Evolutionary conservation across 176 grass and related monocot species (phyloP).

Genomic region (Saccharum spontaneum): DNA sequence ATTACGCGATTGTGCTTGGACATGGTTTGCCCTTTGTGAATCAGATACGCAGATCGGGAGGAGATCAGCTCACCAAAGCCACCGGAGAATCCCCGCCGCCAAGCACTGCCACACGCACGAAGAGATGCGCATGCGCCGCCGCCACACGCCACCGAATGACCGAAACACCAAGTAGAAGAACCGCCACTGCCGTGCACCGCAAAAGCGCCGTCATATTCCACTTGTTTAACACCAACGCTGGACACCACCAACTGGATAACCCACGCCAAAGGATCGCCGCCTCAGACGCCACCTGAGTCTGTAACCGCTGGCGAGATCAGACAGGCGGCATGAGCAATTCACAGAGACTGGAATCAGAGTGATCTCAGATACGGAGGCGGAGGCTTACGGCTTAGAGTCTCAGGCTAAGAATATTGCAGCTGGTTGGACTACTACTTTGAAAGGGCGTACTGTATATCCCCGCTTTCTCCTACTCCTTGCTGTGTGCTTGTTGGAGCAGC

Average conservation of each 20-base stretch:
- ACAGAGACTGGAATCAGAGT: background rate
- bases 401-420: background rate
- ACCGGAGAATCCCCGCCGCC: background rate
- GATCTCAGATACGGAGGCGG: background rate
- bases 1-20: too few species aligned
- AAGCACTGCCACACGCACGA: background rate
- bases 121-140: too few species aligned
- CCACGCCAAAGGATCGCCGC: background rate
- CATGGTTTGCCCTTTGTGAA: background rate
- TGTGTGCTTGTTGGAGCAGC: background rate
- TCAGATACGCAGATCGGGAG: background rate
- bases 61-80: background rate
- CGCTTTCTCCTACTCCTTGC: too few species aligned
- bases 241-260: background rate
- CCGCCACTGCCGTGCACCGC: background rate
- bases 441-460: too few species aligned
- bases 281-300: background rate
- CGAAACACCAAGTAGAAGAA: background rate
- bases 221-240: background rate
- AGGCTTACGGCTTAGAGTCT: background rate
- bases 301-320: background rate
- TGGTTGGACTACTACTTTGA: too few species aligned
- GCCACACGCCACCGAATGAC: background rate
- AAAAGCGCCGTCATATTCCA: background rate
- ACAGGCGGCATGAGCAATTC: background rate